Base-by-base conservation (phyloP, 2,329 filamentous ascomycete species). In the Leptodontidium sp. region DNA sequence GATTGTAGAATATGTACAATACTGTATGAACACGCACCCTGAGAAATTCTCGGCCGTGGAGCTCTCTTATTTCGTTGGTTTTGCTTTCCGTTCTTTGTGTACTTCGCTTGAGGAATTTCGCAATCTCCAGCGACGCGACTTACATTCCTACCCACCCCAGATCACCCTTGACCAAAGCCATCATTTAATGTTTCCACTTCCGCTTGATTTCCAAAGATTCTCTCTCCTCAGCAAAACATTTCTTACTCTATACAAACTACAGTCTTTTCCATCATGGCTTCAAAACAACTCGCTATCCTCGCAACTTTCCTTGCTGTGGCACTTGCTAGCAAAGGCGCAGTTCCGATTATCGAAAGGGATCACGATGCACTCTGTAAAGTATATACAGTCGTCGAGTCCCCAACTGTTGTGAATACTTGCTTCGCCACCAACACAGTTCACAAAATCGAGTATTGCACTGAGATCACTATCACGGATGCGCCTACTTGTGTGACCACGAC, bases 1-100 rank as follows among this genome's bases (percentile, higher is more conserved):
- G 53, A 21, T 15, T 65, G 59, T 72, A 64, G 40, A 15, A 45
- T 63, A 58, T 68, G 65, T 72, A 70, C 40, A 53, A 65, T 29
- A 64, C 45, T 66, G 63, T 64, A 17, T 38, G 7, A 49, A 47
- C 40, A 40, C 9, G 4, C 26, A 24, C 2, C 14, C 11, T n/a
- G 11, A 52, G 0, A 29, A 26, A 6, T 26, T 17, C 26, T 53
- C 14, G 26, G 24, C 24, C 12, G 24, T 53, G 11, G 7, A 53
- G 4, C 17, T 17, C 26, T 35, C 26, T 32, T 32, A 4, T 53
- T 53, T 32, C 14, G 43, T 47, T 14, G 43, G 4, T 47, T 17
- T 17, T 3, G 11, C 43, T 17, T 15, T 17, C 17, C 17, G 43
- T n/a, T 47, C 2, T 47, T 40, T 40, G 11, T 12, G 29, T 32